Conservation (phyloP, 2,329 filamentous ascomycete genomes). For the Microdochium paspali region DNA sequence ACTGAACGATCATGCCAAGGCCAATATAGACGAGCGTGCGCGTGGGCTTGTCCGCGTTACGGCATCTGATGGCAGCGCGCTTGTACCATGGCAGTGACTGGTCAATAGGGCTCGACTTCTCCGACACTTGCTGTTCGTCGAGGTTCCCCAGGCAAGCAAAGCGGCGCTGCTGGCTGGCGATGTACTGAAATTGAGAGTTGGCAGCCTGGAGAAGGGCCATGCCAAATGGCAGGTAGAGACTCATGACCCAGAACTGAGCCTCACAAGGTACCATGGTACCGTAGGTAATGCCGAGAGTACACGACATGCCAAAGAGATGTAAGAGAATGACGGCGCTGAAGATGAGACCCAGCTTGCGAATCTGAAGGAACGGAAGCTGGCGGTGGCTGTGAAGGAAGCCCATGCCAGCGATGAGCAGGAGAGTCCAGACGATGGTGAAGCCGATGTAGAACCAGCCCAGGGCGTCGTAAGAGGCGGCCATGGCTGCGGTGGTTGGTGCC, state of each 20-base stretch:
- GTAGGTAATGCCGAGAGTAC: slow-evolving; percentile 21
- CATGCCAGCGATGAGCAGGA: slow-evolving; percentile 12
- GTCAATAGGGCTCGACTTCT: slow-evolving; percentile 16
- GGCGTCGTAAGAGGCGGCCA: background rate
- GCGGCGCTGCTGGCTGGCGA: slow-evolving; percentile 44
- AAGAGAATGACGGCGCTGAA: slow-evolving; percentile 13
- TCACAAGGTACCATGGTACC: slow-evolving; percentile 34
- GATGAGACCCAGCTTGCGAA: slow-evolving; percentile 17
- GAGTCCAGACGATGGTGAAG: slow-evolving; percentile 8
- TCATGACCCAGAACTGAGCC: slow-evolving; percentile 59
- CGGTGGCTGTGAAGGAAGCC: slow-evolving; percentile 13
- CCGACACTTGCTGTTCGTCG: slow-evolving; percentile 6
- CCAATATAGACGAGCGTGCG: slow-evolving; percentile 41
- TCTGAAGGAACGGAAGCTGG: slow-evolving; percentile 17
- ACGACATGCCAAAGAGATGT: slow-evolving; percentile 10
- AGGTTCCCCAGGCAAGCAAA: slow-evolving; percentile 17
- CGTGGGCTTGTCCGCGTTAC: slow-evolving; percentile 32
- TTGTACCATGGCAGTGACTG: slow-evolving; percentile 5
- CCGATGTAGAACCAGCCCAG: slow-evolving; percentile 10
- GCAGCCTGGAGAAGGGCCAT: slow-evolving; percentile 58
- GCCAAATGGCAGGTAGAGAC: slow-evolving; percentile 52
- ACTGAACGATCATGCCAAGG: slow-evolving; percentile 46
- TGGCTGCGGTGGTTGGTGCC: background rate
- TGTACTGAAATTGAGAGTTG: slow-evolving; percentile 50
- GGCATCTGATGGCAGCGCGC: slow-evolving; percentile 21